Conservation (phyloP, 305 asterid genomes). For the Rubia peregrina region DNA sequence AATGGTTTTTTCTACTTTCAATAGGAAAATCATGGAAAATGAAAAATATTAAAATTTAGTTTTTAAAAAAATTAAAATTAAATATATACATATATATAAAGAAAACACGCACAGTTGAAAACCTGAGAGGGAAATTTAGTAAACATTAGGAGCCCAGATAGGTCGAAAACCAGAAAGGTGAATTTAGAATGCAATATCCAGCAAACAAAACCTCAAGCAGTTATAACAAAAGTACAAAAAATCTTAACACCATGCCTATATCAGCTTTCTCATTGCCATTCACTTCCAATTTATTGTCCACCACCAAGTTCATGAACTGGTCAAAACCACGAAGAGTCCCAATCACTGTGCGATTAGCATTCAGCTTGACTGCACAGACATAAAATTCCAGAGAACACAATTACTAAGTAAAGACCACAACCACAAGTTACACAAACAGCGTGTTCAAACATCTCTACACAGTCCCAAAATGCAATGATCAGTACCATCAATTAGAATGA, state of each 20-base stretch:
- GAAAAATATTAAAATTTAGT: no score
- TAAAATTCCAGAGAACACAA: background rate
- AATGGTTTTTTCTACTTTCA: no score
- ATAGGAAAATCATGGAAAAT: no score
- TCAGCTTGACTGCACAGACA: slow-evolving; percentile 57
- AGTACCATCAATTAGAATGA: background rate
- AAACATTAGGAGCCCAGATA: no score
- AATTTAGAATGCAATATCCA: background rate
- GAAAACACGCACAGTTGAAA: no score
- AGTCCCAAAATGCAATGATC: background rate
- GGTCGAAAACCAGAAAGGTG: background rate
- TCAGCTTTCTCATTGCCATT: slow-evolving; percentile 74
- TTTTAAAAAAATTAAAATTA: no score
- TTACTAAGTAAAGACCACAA: background rate
- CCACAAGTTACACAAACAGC: background rate
- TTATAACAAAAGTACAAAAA: background rate
- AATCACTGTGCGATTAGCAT: slow-evolving; percentile 82
- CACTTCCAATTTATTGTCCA: slow-evolving; percentile 85
- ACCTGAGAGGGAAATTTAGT: no score
- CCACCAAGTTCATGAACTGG: slow-evolving; percentile 95
- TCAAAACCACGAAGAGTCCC: slow-evolving; percentile 99
- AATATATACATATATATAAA: no score
- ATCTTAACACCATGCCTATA: slow-evolving; percentile 46
- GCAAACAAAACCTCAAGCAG: background rate
- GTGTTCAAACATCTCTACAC: background rate